These are phyloP conservation scores for Halteria grandinella DNA, from an alignment of 73 alveolate species.

Conservation along the genomic window DNA sequence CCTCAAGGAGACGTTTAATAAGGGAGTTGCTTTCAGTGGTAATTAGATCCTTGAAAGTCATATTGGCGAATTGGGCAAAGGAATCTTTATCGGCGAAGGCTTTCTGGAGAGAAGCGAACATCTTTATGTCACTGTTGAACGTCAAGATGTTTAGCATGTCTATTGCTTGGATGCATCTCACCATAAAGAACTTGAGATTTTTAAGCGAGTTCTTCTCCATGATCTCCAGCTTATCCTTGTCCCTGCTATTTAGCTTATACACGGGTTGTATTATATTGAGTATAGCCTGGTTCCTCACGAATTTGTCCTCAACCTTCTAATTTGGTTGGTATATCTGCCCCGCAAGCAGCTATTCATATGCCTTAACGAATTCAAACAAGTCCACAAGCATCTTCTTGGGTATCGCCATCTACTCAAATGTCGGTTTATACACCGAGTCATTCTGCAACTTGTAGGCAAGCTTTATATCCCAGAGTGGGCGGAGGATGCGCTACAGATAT, in stretches of 20 bases:
- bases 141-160: background rate
- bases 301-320: background rate
- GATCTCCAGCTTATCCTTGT: background rate
- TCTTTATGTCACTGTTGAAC: background rate
- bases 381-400: background rate
- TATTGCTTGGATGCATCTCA: background rate
- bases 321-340: background rate
- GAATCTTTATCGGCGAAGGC: conserved; percentile 3
- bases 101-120: conserved; percentile 5
- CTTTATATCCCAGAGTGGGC: conserved; percentile 23
- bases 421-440: background rate
- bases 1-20: conserved; percentile 19
- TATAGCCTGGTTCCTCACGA: background rate
- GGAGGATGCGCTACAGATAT: conserved; percentile 8
- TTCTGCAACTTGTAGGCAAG: background rate
- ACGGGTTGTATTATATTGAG: no score
- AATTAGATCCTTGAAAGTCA: conserved; percentile 11
- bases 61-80: background rate
- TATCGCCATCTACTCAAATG: background rate
- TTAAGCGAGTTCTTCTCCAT: conserved; percentile 27
- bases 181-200: background rate
- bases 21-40: background rate
- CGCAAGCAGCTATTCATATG: background rate
- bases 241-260: background rate
- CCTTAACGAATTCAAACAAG: background rate